Base-by-base conservation (phyloP, 441 rosid species). In the Gossypium davidsonii region DNA sequence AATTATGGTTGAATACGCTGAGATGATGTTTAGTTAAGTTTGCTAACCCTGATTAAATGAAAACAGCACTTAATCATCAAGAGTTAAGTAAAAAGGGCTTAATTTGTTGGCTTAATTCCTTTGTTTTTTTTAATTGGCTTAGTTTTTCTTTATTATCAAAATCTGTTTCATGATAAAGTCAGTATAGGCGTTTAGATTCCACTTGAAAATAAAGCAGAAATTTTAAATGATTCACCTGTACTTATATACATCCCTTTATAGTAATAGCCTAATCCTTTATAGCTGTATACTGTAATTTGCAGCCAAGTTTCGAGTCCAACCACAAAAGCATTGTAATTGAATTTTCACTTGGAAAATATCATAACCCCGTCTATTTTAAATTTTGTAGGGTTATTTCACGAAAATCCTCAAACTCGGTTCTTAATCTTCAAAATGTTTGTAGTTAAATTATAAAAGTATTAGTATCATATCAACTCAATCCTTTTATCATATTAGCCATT, bases 41-140 rank as follows among this genome's bases (percentile, higher is more conserved):
- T 73, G 17, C 46, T 67, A 76, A 80, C 77, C 81, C 46, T 76
- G 78, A 79, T 77, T 79, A 78, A 18, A 39, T 71, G 39, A 49
- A 37, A 37, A 7, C 10, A 37, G 2, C 44, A 37, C 44, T 46
- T 3, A 37, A 46, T 46, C 5, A 59, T 59, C 42, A 28, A 14
- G 42, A 60, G 44, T 15, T 59, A 42, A 42, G 20, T 20, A 65
- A 4, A 10, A 6, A 42, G 9, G 21, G 17, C 3, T 17, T 37
- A 6, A 17, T 65, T 37, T 8, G 26, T 20, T 44, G 51, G 23
- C 5, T 56, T 51, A 51, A 53, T 53, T 15, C 39, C 7, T 10
- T 51, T n/a, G 0, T 51, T 51, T 49, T 48, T 48, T 15, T 52
- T 6, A 52, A 15, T 52, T 5, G 10, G 15, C 37, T 12, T 37